phyloP scores from a whole-genome alignment of 306 rosid genomes.

The Castanopsis chinensis region DNA sequence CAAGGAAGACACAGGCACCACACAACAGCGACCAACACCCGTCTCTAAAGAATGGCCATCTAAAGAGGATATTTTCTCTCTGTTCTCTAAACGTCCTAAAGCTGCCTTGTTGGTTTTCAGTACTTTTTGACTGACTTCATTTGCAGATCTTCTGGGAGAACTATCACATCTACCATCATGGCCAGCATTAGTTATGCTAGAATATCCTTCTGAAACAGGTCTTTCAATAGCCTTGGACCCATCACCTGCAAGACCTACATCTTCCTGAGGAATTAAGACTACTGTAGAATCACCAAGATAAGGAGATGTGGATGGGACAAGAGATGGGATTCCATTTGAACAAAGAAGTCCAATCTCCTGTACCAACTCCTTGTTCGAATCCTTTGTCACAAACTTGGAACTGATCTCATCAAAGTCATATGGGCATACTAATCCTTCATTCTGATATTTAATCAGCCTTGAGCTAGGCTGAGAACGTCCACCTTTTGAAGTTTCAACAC shows the following conservation, averaged over 20 bases:
- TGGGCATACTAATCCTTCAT: slow-evolving; percentile 63
- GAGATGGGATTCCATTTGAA: slow-evolving; percentile 65
- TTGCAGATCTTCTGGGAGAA: slow-evolving; percentile 37
- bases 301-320: slow-evolving; percentile 55
- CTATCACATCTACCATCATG: slow-evolving; percentile 30
- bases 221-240: slow-evolving; percentile 39
- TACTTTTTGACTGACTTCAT: slow-evolving; percentile 32
- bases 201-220: slow-evolving; percentile 38
- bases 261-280: slow-evolving; percentile 37
- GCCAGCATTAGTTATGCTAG: slow-evolving; percentile 33
- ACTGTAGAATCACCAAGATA: slow-evolving; percentile 48
- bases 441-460: slow-evolving; percentile 67
- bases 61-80: slow-evolving; percentile 33
- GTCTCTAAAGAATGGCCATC: slow-evolving; percentile 41
- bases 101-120: slow-evolving; percentile 35
- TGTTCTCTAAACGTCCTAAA: slow-evolving; percentile 39
- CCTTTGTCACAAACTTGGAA: slow-evolving; percentile 69
- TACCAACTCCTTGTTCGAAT: slow-evolving; percentile 69
- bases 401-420: slow-evolving; percentile 69
- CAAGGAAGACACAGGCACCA: slow-evolving; percentile 77
- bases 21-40: slow-evolving; percentile 62
- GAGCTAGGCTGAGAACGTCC: slow-evolving; percentile 50
- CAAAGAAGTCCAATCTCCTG: slow-evolving; percentile 82
- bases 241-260: slow-evolving; percentile 29
- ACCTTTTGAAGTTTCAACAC: slow-evolving; percentile 33